Evolutionary conservation across 2,329 filamentous ascomycete genomes (phyloP).

Genomic region (Fusarium haematococcum): DNA sequence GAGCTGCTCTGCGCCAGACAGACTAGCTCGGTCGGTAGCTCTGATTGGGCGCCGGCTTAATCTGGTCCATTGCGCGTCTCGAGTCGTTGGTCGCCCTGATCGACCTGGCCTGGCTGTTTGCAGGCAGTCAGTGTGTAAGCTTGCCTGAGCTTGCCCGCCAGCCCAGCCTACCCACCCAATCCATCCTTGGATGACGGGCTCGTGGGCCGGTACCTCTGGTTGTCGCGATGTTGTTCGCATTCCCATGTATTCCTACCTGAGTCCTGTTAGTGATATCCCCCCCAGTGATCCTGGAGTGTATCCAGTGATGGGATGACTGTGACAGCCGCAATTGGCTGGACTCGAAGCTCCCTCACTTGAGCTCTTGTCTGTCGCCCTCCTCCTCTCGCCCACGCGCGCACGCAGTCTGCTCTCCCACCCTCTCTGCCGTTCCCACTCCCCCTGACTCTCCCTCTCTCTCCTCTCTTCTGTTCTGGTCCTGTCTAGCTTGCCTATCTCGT

Average conservation of each 20-base stretch:
- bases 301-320: conserved; percentile 37
- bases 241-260: conserved; percentile 36
- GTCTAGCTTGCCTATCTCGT: conserved; percentile 29
- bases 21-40: background rate
- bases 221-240: conserved; percentile 28
- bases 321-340: conserved; percentile 33
- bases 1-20: background rate
- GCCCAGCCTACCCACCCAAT: conserved; percentile 28
- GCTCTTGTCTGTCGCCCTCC: conserved; percentile 21
- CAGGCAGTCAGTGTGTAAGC: conserved; percentile 21
- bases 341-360: conserved; percentile 29
- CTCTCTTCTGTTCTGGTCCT: conserved; percentile 27
- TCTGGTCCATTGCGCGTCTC: conserved; percentile 31
- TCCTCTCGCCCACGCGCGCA: conserved; percentile 26
- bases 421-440: conserved; percentile 38
- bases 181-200: conserved; percentile 35
- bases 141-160: conserved; percentile 29
- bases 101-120: conserved; percentile 28
- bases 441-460: conserved; percentile 28
- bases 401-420: conserved; percentile 37
- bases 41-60: conserved; percentile 22
- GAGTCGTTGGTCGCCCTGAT: conserved; percentile 23
- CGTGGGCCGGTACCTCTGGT: conserved; percentile 33
- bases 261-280: conserved; percentile 31
- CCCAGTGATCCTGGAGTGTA: conserved; percentile 34